Evolutionary conservation across 2,329 filamentous ascomycete species (phyloP).

Genomic region (Tympanopsis confertula): DNA sequence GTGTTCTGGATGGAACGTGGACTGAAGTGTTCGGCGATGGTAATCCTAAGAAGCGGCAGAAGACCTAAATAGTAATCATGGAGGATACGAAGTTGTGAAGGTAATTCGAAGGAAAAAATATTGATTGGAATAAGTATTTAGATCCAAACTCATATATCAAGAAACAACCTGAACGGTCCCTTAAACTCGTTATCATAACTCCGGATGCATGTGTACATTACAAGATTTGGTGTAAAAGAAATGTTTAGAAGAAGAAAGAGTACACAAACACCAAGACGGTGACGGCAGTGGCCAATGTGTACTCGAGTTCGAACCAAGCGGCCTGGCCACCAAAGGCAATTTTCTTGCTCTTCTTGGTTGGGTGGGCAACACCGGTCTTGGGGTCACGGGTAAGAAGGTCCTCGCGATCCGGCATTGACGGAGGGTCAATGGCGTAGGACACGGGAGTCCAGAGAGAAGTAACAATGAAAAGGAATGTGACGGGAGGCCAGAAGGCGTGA

Average conservation of each 20-base stretch:
- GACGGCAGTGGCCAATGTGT: conserved; percentile 35
- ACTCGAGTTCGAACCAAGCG: conserved; percentile 43
- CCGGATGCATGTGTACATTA: no score
- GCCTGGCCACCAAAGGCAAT: conserved; percentile 39
- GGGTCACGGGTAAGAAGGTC: conserved; percentile 41
- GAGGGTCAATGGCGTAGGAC: conserved; percentile 48
- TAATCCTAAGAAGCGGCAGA: no score
- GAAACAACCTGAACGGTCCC: no score
- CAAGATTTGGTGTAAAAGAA: no score
- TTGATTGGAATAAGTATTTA: no score
- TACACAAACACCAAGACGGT: conserved; percentile 36
- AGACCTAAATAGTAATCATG: no score
- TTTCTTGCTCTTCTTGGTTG: conserved; percentile 35
- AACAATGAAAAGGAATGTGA: conserved; percentile 43
- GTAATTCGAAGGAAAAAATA: no score
- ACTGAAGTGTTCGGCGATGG: conserved; percentile 29
- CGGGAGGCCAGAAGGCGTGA: conserved; percentile 49
- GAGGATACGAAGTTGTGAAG: no score
- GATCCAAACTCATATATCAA: no score
- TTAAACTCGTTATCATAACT: no score
- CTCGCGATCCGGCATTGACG: conserved; percentile 42
- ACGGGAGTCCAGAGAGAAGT: conserved; percentile 46
- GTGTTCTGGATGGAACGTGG: conserved; percentile 49
- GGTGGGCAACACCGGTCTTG: conserved; percentile 40
- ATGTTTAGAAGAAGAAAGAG: conserved; percentile 11